A percentile compares a stretch with the other conserved stretches of the same genome.
These are phyloP conservation scores for Firmiana major DNA, from an alignment of 345 rosid genomes.

Conservation along the genomic window DNA sequence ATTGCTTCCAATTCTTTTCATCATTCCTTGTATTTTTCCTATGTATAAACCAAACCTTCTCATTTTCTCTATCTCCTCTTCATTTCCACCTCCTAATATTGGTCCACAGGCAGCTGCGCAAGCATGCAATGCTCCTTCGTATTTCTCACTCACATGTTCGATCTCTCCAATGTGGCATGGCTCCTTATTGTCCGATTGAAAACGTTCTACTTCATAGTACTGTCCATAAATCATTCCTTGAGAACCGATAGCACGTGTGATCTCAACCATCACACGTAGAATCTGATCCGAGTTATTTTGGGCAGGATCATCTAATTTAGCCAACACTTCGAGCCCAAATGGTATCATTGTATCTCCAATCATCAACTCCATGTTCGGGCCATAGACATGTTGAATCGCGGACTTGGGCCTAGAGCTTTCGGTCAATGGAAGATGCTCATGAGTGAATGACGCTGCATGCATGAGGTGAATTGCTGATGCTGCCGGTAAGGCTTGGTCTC, in stretches of 20 bases:
- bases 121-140: constrained; percentile 45
- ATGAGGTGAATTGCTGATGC: constrained; percentile 53
- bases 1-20: background rate
- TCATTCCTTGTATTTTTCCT: constrained; percentile 42
- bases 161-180: background rate
- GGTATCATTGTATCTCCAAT: constrained; percentile 41
- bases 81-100: constrained; percentile 58
- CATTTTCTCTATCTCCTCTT: constrained; percentile 48
- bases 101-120: constrained; percentile 63
- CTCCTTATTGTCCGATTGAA: background rate
- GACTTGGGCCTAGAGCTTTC: constrained; percentile 13
- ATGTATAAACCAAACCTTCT: constrained; percentile 42
- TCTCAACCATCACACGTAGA: constrained; percentile 45
- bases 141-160: constrained; percentile 25
- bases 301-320: constrained; percentile 19
- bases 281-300: constrained; percentile 25
- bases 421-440: background rate
- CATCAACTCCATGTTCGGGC: constrained; percentile 44
- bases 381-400: constrained; percentile 12
- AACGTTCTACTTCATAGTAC: constrained; percentile 11
- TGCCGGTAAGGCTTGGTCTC: constrained; percentile 45
- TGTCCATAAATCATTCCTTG: constrained; percentile 41
- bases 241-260: constrained; percentile 45
- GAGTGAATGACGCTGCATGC: constrained; percentile 23
- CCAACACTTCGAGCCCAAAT: constrained; percentile 48